phyloP scores from a whole-genome alignment of 768 basidiomycete species.

The Lepiota subincarnata region DNA sequence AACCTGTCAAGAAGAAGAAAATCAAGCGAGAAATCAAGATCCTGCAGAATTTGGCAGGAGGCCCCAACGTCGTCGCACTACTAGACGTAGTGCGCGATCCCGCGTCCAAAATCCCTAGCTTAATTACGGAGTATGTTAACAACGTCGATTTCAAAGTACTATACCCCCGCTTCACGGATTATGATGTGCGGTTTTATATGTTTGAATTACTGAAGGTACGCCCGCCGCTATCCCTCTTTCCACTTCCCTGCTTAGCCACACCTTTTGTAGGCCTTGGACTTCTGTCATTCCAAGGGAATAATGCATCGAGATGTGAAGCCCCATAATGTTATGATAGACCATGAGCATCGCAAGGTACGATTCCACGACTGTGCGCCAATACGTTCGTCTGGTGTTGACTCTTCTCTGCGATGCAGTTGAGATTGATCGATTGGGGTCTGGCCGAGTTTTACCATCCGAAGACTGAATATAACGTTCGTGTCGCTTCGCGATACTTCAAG shows the following conservation, averaged over 20 bases:
- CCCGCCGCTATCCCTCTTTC: background rate
- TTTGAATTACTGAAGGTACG: conserved; percentile 88
- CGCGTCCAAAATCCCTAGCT: conserved; percentile 92
- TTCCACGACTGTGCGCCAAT: background rate
- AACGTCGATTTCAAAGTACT: conserved; percentile 97
- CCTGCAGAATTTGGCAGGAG: conserved; percentile 91
- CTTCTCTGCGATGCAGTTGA: conserved; percentile 48
- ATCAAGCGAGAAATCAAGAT: conserved; percentile 99
- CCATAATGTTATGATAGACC: conserved; percentile 99
- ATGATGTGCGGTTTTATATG: conserved; percentile 96
- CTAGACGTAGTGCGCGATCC: conserved; percentile 96
- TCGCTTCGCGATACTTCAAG: conserved; percentile 97
- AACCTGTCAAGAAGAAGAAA: conserved; percentile 99
- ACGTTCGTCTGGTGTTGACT: conserved; percentile 11
- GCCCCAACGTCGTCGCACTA: conserved; percentile 90
- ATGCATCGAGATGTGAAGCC: conserved; percentile 99
- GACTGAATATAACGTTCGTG: conserved; percentile 97
- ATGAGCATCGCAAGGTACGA: conserved; percentile 87
- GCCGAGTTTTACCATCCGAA: conserved; percentile 98
- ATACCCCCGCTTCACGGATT: conserved; percentile 93
- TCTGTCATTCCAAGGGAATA: conserved; percentile 97
- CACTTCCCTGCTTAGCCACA: conserved; percentile 11
- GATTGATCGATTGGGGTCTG: conserved; percentile 97
- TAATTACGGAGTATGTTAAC: conserved; percentile 97
- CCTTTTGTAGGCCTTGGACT: conserved; percentile 77